A percentile compares a stretch with the other conserved stretches of the same genome.
These are phyloP conservation scores for Cucumis cinereus DNA, from an alignment of 306 rosid genomes.

Conservation along the genomic window DNA sequence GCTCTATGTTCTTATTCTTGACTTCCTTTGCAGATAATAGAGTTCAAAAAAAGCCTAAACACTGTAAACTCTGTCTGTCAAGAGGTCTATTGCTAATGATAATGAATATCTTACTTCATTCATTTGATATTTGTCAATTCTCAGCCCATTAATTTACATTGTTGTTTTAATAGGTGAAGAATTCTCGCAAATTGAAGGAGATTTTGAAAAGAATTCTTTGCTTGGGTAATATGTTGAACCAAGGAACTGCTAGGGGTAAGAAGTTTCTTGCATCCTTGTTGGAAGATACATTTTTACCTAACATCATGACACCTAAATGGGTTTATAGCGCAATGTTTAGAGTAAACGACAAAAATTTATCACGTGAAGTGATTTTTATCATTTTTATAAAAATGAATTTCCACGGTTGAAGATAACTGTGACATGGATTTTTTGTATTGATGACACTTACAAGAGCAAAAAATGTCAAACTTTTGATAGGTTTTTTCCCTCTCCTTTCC, in stretches of 20 bases:
- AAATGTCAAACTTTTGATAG: not conserved
- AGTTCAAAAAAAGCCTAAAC: conserved; percentile 68
- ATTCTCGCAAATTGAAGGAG: conserved; percentile 65
- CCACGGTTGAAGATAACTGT: not conserved
- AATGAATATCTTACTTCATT: conserved; percentile 2
- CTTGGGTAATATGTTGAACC: conserved; percentile 85
- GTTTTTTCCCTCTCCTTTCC: not conserved
- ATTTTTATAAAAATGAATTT: not conserved
- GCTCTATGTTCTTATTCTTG: not conserved
- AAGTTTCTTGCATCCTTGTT: not conserved
- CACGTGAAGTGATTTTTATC: not conserved
- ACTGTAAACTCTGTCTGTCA: conserved; percentile 75
- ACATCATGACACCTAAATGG: not conserved
- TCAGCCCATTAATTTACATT: conserved; percentile 2
- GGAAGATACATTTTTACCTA: not conserved
- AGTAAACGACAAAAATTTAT: not conserved
- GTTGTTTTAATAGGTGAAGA: conserved; percentile 45
- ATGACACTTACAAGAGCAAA: not conserved
- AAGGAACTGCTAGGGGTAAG: conserved; percentile 99
- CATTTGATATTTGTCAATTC: conserved; percentile 19
- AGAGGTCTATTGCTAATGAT: conserved; percentile 46
- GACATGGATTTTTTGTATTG: not conserved
- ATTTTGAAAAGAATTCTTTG: conserved; percentile 73
- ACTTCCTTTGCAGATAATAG: conserved; percentile 41
- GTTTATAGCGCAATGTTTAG: not conserved